Base-by-base conservation (phyloP, 2,329 filamentous ascomycete species). In the Cordyceps farinosa region DNA sequence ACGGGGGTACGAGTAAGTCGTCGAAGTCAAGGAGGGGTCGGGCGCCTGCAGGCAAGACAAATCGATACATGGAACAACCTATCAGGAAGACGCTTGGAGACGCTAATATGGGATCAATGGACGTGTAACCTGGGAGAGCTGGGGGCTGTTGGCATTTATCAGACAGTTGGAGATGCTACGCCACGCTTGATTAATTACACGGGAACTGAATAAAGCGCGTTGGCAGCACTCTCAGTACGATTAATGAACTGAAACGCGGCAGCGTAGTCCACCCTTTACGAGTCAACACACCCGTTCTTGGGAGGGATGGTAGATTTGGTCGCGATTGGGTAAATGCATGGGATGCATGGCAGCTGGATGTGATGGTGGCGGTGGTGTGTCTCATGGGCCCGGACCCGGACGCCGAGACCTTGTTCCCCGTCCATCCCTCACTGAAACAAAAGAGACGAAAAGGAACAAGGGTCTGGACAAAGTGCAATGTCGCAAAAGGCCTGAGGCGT, bases 381-480 rank as follows among this genome's bases (percentile, higher is more conserved):
- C 13, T 40, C 11, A 40, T 5, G 13, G 38, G 6, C 34, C 34
- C 34, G 38, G 53, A n/a, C 38, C 40, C 7, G 34, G 36, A 53
- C 51, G 40, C 30, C 29, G 29, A 56, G 54, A 56, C 54, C 53
- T 15, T 27, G 40, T 56, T 27, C 53, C 53, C 54, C 27, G 32
- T 27, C 50, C 32, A 15, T 17, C 36, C 36, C 5, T 53, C 17
- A 27, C 40, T 56, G 54, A 56, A 56, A 56, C 54, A 45, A 45
- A 15, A 45, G 29, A 56, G 44, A 50, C 42, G 54, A 34, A 56
- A 56, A 22, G 22, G 54, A 48, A 34, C 7, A 36, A 38, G 27
- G 30, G 48, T n/a, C 7, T 17, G 22, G 5, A 22, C 29, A 34
- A 51, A 27, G 51, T 7, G 29, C 9, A 40, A 27, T 22, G 15